Conservation (phyloP, 768 basidiomycete genomes). For the Hysterangium stoloniferum region DNA sequence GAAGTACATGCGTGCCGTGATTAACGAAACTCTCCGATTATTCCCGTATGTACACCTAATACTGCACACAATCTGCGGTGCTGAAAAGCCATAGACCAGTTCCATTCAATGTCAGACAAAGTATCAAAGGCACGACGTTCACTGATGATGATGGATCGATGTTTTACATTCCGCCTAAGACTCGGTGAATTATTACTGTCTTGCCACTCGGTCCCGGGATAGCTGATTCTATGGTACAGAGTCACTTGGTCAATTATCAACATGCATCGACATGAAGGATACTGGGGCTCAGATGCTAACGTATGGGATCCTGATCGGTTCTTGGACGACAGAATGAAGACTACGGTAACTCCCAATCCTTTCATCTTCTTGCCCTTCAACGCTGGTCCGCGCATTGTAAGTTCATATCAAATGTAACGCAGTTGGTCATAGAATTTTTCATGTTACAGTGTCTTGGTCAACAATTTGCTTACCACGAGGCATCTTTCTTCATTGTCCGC, state of each 20-base stretch:
- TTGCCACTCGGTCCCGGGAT: constrained; percentile 2
- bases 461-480: constrained; percentile 27
- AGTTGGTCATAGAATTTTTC: neutral
- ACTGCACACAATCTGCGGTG: neutral
- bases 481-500: constrained; percentile 24
- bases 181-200: neutral
- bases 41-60: constrained; percentile 16
- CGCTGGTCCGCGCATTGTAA: constrained; percentile 6
- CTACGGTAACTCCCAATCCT: constrained; percentile 13
- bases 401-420: neutral
- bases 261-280: constrained; percentile 54
- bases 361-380: constrained; percentile 17
- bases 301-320: constrained; percentile 33
- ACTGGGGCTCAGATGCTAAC: constrained; percentile 74
- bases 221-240: constrained; percentile 19
- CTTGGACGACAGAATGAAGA: constrained; percentile 8
- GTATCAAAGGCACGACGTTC: constrained; percentile 9
- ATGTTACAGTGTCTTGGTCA: constrained; percentile 14
- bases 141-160: constrained; percentile 1
- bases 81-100: constrained; percentile 17
- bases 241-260: constrained; percentile 48
- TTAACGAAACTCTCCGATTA: constrained; percentile 45
- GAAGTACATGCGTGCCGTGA: constrained; percentile 44
- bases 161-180: constrained; percentile 8
- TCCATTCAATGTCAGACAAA: constrained; percentile 23